Conservation (phyloP, 2,329 filamentous ascomycete species). For the Aphanoascus verrucosus region DNA sequence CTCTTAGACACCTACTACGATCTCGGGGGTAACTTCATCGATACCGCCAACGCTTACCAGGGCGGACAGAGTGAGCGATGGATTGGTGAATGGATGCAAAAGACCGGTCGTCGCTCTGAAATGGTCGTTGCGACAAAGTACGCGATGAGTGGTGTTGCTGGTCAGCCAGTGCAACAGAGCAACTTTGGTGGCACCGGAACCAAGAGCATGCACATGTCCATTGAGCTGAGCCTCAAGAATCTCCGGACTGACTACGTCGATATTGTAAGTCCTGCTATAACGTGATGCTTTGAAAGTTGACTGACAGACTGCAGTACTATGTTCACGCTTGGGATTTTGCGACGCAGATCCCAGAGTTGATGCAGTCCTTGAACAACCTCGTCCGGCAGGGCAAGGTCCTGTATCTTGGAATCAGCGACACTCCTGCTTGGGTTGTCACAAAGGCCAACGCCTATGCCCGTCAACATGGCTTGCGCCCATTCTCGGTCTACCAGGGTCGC, state of each 20-base stretch:
- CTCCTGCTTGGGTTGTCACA: slow-evolving; percentile 33
- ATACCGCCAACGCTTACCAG: slow-evolving; percentile 43
- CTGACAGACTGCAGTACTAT: slow-evolving; percentile 15
- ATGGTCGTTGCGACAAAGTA: slow-evolving; percentile 49
- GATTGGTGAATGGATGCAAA: slow-evolving; percentile 44
- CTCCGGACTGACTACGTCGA: slow-evolving; percentile 31
- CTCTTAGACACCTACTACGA: slow-evolving; percentile 41
- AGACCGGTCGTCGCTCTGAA: slow-evolving; percentile 37
- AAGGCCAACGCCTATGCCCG: slow-evolving; percentile 34
- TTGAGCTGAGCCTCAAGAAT: slow-evolving; percentile 24
- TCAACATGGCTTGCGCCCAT: slow-evolving; percentile 31
- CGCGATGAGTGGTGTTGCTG: slow-evolving; percentile 24
- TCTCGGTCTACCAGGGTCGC: slow-evolving; percentile 40
- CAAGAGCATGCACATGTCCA: slow-evolving; percentile 24
- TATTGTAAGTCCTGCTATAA: slow-evolving; percentile 17
- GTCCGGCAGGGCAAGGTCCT: slow-evolving; percentile 33
- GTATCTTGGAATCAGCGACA: slow-evolving; percentile 34
- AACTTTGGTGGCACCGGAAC: slow-evolving; percentile 35
- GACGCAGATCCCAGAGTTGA: slow-evolving; percentile 55
- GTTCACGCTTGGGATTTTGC: slow-evolving; percentile 51
- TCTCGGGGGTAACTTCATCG: slow-evolving; percentile 44
- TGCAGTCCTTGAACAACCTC: slow-evolving; percentile 44
- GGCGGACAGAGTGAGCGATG: slow-evolving; percentile 39
- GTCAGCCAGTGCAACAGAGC: slow-evolving; percentile 29
- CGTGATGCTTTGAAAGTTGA: background rate